Evolutionary conservation across 768 basidiomycete species (phyloP).

Genomic region (Suillus ampliporus): DNA sequence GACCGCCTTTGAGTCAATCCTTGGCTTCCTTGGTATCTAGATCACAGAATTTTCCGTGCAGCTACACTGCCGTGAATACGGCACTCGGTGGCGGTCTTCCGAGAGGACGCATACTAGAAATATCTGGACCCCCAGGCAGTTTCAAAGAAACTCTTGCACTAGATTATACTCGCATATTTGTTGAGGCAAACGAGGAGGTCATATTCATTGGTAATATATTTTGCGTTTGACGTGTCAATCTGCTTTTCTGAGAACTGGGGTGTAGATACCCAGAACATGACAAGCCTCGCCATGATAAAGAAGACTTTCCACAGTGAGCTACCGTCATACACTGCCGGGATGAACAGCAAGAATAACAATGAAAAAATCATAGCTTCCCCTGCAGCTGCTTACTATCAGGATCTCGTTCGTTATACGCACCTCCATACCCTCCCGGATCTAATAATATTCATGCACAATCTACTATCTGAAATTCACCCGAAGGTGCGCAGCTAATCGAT

Average conservation of each 20-base stretch:
- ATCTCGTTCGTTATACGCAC: constrained; percentile 30
- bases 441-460: constrained; percentile 61
- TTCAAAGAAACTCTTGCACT: constrained; percentile 63
- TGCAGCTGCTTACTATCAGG: constrained; percentile 37
- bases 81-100: constrained; percentile 68
- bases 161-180: constrained; percentile 54
- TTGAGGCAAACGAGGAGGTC: constrained; percentile 54
- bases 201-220: constrained; percentile 63
- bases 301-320: constrained; percentile 29
- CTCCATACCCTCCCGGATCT: constrained; percentile 58
- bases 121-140: constrained; percentile 78
- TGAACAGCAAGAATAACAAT: neutral
- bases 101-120: constrained; percentile 67
- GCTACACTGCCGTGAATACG: constrained; percentile 56
- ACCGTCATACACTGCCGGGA: neutral
- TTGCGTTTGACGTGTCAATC: neutral
- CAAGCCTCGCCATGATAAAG: constrained; percentile 40
- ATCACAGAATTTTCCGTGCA: constrained; percentile 22
- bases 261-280: constrained; percentile 57
- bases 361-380: constrained; percentile 45
- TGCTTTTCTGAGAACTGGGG: constrained; percentile 14
- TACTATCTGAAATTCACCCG: constrained; percentile 53
- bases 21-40: constrained; percentile 50
- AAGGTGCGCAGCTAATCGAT: constrained; percentile 44
- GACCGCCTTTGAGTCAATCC: constrained; percentile 55